Evolutionary conservation across 2,329 filamentous ascomycete genomes (phyloP), one percentile per base, ranked within the genome.

Genomic region (Phoma sp.): DNA sequence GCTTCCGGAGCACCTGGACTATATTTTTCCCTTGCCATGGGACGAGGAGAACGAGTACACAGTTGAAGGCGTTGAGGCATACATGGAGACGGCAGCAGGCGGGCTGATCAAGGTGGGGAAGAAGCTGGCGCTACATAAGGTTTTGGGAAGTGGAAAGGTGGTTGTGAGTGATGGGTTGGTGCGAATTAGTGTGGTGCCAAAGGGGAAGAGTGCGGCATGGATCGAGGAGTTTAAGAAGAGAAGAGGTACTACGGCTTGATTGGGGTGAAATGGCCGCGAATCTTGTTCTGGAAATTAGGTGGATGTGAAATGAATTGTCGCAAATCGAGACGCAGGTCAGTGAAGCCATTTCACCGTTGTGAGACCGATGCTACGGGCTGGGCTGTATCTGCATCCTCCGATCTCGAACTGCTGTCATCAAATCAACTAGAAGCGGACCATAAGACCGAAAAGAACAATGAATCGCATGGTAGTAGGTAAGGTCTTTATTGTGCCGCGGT

Each of bases 21-120:
- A 97, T 68, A 88, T 98, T 9, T 85, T 99, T 53, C 93, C 93
- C 2, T 76, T 92, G 66, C 92, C 92, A 11, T 99, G 95, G 95
- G 95, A 98, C 66, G 68, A 74, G 14, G 78, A 82, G 56, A 76
- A 82, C 1, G 86, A 86, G 66, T 97, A 96, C 74, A 83, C 78
- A 1, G 64, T 81, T 1, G 80, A 80, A 0, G 80, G 76, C 1
- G 91, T 96, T 4, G 92, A 96, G 64, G 95, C 91, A 68, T 98
- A 91, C 74, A 89, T 96, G 80, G 92, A 97, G 79, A 98, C 92
- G 0, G 77, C 77, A 4, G 79, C 81, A 0, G 92, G 92, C 0
- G 92, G 93, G 0, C 74, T 99, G 66, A 85, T 96, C 67, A 97
- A 96, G 78, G 87, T 93, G 18, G 93, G 95, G 40, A 93, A 91